phyloP scores from a whole-genome alignment of 305 asterid genomes.

The Plantago coronopus region DNA sequence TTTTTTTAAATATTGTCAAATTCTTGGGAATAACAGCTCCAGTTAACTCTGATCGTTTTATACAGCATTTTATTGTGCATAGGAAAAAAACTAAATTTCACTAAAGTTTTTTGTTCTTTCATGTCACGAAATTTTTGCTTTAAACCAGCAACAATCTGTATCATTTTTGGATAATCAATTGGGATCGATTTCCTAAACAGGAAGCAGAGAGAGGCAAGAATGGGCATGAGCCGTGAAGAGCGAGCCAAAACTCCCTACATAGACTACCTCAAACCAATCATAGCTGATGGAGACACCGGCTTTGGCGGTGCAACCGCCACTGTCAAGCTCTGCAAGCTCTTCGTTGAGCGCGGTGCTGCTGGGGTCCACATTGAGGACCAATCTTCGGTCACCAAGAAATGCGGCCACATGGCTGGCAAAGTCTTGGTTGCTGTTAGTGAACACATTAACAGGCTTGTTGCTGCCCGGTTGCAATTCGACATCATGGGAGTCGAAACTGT shows the following conservation, averaged over 20 bases:
- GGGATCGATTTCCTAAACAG: conserved; percentile 17
- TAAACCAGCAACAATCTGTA: no score
- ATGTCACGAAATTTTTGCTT: no score
- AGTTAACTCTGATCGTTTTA: no score
- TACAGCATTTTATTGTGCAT: no score
- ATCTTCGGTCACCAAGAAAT: conserved; percentile 83
- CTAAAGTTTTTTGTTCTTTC: no score
- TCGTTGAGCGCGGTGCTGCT: conserved; percentile 97
- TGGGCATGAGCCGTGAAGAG: conserved; percentile 78
- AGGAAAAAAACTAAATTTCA: no score
- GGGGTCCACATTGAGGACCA: conserved; percentile 99
- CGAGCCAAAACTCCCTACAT: conserved; percentile 63
- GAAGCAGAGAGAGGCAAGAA: conserved; percentile 85
- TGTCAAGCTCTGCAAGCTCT: conserved; percentile 85
- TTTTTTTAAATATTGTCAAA: no score
- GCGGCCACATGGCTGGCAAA: conserved; percentile 98
- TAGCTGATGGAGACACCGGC: conserved; percentile 97
- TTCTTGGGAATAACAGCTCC: no score
- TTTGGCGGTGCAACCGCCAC: conserved; percentile 98
- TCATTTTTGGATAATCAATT: neutral
- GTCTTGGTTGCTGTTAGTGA: conserved; percentile 85
- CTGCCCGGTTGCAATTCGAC: conserved; percentile 91
- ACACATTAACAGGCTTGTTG: conserved; percentile 90
- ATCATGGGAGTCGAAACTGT: conserved; percentile 94
- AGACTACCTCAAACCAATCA: conserved; percentile 86